These are phyloP conservation scores for Candolleomyces aberdarensis DNA, from an alignment of 768 basidiomycete genomes.

Conservation along the genomic window DNA sequence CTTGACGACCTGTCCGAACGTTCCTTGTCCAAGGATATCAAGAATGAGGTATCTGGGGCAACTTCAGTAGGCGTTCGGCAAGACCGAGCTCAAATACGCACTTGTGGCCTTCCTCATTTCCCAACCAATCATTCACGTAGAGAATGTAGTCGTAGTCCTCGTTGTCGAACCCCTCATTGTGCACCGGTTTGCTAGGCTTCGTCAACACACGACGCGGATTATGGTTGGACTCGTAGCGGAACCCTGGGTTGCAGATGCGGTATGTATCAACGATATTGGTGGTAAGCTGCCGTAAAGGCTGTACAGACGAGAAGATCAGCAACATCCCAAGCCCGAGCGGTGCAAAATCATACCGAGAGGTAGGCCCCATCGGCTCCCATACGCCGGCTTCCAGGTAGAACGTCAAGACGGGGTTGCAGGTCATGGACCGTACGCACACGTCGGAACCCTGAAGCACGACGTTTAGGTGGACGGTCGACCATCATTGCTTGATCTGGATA, in stretches of 20 bases:
- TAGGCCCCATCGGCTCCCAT: slow-evolving; percentile 75
- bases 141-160: slow-evolving; percentile 99
- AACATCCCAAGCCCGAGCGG: slow-evolving; percentile 6
- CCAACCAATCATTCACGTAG: slow-evolving; percentile 98
- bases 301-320: slow-evolving; percentile 13
- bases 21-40: slow-evolving; percentile 97
- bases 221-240: slow-evolving; percentile 91
- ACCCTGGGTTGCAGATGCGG: slow-evolving; percentile 90
- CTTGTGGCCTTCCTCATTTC: slow-evolving; percentile 94
- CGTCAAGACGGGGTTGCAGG: slow-evolving; percentile 70
- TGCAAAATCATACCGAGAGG: slow-evolving; percentile 63
- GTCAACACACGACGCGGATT: slow-evolving; percentile 97
- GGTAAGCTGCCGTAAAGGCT: slow-evolving; percentile 71
- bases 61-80: not conserved
- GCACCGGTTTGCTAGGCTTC: slow-evolving; percentile 92
- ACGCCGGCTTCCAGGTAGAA: slow-evolving; percentile 60
- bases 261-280: slow-evolving; percentile 88
- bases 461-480: slow-evolving; percentile 66
- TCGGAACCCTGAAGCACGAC: slow-evolving; percentile 74
- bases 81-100: slow-evolving; percentile 38
- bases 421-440: slow-evolving; percentile 75
- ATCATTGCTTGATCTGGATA: slow-evolving; percentile 69
- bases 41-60: slow-evolving; percentile 84
- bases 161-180: slow-evolving; percentile 98
- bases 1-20: slow-evolving; percentile 99